Conservation (phyloP, 768 basidiomycete genomes). For the Chiua virens region DNA sequence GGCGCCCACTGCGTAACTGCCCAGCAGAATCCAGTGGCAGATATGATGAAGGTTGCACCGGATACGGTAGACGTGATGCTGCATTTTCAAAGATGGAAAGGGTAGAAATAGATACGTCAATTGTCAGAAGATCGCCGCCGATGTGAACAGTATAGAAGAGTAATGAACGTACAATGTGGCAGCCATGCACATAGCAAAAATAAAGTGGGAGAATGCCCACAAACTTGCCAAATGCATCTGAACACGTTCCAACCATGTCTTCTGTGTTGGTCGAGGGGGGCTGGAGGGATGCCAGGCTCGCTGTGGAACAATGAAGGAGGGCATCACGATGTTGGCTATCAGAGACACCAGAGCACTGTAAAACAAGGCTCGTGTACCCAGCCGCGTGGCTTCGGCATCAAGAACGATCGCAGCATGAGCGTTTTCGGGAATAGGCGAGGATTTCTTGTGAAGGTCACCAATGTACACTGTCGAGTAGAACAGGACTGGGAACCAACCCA, state of each 20-base stretch:
- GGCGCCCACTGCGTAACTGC: slow-evolving; percentile 93
- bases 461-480: slow-evolving; percentile 89
- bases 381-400: slow-evolving; percentile 72
- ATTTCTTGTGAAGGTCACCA: slow-evolving; percentile 76
- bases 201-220: slow-evolving; percentile 76
- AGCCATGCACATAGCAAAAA: slow-evolving; percentile 78
- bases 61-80: slow-evolving; percentile 72
- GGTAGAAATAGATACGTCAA: slow-evolving; percentile 9
- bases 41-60: slow-evolving; percentile 74
- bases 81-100: slow-evolving; percentile 10
- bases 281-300: slow-evolving; percentile 10
- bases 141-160: slow-evolving; percentile 5
- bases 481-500: slow-evolving; percentile 91
- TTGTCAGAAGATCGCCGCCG: slow-evolving; percentile 11
- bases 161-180: slow-evolving; percentile 70
- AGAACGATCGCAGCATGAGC: slow-evolving; percentile 36
- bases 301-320: slow-evolving; percentile 51
- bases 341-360: slow-evolving; percentile 73
- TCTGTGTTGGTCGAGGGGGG: slow-evolving; percentile 17
- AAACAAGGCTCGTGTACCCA: slow-evolving; percentile 84
- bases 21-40: slow-evolving; percentile 88
- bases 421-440: slow-evolving; percentile 34
- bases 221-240: slow-evolving; percentile 65
- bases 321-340: slow-evolving; percentile 64
- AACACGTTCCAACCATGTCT: slow-evolving; percentile 39